Evolutionary conservation across 1,284 basidiomycete species (phyloP).

Genomic region (Cystobasidiaceae sp.): DNA sequence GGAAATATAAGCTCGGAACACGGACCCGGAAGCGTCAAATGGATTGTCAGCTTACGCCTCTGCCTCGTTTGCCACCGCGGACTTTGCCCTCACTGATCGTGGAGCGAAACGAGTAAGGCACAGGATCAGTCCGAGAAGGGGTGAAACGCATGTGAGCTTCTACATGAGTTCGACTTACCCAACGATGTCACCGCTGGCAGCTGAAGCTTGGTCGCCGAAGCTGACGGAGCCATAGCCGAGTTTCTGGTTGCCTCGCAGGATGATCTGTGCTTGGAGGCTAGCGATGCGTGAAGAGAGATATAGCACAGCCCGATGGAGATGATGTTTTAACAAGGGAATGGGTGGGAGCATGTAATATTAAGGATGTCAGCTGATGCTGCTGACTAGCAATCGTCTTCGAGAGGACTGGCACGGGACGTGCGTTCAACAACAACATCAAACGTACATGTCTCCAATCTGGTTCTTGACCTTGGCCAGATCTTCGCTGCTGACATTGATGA

Average conservation of each 20-base stretch:
- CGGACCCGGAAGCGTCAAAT: neutral
- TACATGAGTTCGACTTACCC: slow-evolving; percentile 5
- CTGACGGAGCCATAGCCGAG: slow-evolving; percentile 38
- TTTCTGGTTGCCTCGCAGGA: slow-evolving; percentile 28
- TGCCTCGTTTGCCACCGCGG: neutral
- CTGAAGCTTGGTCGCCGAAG: slow-evolving; percentile 20
- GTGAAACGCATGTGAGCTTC: too few relatives aligned
- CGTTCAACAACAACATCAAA: too few relatives aligned
- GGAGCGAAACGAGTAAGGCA: too few relatives aligned
- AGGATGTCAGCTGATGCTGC: too few relatives aligned
- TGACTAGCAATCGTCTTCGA: too few relatives aligned
- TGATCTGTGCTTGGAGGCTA: slow-evolving; percentile 28
- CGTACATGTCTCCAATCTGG: slow-evolving; percentile 27
- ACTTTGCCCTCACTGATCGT: neutral
- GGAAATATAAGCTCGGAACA: neutral
- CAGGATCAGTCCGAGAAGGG: slow-evolving; percentile 1
- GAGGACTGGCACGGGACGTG: too few relatives aligned
- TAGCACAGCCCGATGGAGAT: too few relatives aligned
- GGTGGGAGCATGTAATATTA: too few relatives aligned
- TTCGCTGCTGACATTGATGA: slow-evolving; percentile 2
- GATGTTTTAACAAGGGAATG: too few relatives aligned
- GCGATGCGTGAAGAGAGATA: neutral
- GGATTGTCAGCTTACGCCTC: neutral
- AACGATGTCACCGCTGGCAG: slow-evolving; percentile 2
- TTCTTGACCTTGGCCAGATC: slow-evolving; percentile 19